These are phyloP conservation scores for Primulina huaijiensis DNA, from an alignment of 257 asterid species.

Conservation along the genomic window DNA sequence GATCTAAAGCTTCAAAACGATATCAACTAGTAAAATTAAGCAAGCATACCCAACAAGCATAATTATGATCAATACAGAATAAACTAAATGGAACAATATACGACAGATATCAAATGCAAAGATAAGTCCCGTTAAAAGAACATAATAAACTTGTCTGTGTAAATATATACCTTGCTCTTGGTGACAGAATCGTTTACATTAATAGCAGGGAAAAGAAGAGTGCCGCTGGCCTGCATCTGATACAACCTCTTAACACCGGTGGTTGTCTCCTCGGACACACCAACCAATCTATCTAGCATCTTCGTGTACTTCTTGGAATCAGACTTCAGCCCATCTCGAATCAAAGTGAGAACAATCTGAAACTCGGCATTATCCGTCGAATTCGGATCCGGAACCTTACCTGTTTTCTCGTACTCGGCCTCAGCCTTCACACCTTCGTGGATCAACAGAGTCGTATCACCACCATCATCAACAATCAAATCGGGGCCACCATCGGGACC, in stretches of 20 bases:
- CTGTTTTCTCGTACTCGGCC: conserved; percentile 58
- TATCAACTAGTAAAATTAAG: not conserved
- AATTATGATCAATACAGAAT: not conserved
- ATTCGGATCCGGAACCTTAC: conserved; percentile 62
- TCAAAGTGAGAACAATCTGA: conserved; percentile 66
- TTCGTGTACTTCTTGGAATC: conserved; percentile 61
- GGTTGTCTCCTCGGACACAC: conserved; percentile 92
- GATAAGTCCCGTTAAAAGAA: not conserved
- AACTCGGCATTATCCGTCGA: conserved; percentile 81
- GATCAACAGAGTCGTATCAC: conserved; percentile 73
- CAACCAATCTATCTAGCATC: conserved; percentile 85
- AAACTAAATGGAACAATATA: not conserved
- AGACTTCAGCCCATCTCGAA: conserved; percentile 59
- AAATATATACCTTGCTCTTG: conserved; percentile 74
- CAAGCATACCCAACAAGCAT: not conserved
- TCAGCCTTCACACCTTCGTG: conserved; percentile 93
- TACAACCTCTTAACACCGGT: conserved; percentile 92
- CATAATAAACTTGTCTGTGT: not conserved
- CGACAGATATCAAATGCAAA: conserved; percentile 3
- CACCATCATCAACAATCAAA: conserved; percentile 85
- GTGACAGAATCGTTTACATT: conserved; percentile 85
- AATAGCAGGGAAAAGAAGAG: conserved; percentile 77
- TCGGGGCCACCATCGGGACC: conserved; percentile 86
- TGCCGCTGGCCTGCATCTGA: conserved; percentile 80
- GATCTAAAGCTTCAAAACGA: conserved; percentile 2